Percentiles rank a stretch among this genome's conserved stretches.
Evolutionary conservation across 2,329 filamentous ascomycete species (phyloP).

Genomic region (Aspergillus hortae): DNA sequence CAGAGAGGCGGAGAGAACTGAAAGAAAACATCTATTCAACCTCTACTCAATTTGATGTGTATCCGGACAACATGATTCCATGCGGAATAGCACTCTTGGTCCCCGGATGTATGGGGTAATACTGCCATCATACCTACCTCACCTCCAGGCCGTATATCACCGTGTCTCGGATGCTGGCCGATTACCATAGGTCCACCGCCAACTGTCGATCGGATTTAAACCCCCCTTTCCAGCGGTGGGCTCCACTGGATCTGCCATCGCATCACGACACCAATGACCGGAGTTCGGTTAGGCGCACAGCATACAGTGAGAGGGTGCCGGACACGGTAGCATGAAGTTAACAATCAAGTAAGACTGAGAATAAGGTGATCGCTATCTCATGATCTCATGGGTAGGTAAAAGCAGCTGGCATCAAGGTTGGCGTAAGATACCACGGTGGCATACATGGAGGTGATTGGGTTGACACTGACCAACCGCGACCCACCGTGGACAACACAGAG

Average conservation of each 20-base stretch:
- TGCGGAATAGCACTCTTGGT: neutral
- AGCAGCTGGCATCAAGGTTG: neutral
- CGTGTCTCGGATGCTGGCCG: constrained; percentile 16
- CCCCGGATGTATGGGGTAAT: neutral
- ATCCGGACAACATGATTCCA: neutral
- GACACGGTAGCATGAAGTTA: too few species aligned
- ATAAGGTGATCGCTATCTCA: neutral
- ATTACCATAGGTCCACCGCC: constrained; percentile 7
- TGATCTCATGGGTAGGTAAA: neutral
- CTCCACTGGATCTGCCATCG: constrained; percentile 1
- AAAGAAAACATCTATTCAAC: too few species aligned
- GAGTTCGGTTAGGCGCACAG: too few species aligned
- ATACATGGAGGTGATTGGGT: neutral
- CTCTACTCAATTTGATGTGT: too few species aligned
- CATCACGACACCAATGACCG: neutral
- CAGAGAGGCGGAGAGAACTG: too few species aligned
- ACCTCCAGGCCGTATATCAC: neutral
- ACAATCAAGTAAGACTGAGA: neutral
- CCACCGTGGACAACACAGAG: constrained; percentile 14
- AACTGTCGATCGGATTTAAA: constrained; percentile 12
- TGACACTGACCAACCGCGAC: neutral
- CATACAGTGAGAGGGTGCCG: too few species aligned
- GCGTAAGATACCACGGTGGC: neutral
- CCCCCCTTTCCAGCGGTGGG: constrained; percentile 1
- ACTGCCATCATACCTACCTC: neutral